Percentiles rank a stretch among this genome's conserved stretches.
These are phyloP conservation scores for Candida pseudoviswanathii DNA, from an alignment of 1,139 yeast species.

Conservation along the genomic window DNA sequence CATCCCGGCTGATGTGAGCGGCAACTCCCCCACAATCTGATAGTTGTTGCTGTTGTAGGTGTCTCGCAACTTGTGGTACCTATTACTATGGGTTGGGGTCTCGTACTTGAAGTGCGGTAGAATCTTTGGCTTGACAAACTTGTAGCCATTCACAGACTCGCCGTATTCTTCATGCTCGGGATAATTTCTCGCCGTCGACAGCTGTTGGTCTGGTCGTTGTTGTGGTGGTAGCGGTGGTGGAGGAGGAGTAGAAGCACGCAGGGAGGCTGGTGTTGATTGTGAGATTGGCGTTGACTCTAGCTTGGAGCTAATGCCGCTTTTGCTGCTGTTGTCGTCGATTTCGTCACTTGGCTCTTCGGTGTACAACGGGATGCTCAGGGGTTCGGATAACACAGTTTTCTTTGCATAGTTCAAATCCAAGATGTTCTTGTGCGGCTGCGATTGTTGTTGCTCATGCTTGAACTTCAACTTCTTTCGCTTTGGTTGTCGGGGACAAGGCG, in stretches of 20 bases:
- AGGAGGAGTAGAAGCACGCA: constrained; percentile 32
- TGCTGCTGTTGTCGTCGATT: constrained; percentile 11
- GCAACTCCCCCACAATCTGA: constrained; percentile 37
- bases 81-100: constrained; percentile 23
- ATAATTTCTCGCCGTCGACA: neutral
- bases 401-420: constrained; percentile 29
- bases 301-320: constrained; percentile 1
- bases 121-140: constrained; percentile 30
- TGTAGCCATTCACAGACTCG: constrained; percentile 35
- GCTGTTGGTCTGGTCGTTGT: constrained; percentile 7
- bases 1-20: constrained; percentile 38
- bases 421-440: constrained; percentile 18
- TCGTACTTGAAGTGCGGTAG: constrained; percentile 20
- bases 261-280: constrained; percentile 38
- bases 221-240: constrained; percentile 4
- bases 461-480: constrained; percentile 31
- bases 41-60: constrained; percentile 22
- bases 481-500: constrained; percentile 39
- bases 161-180: constrained; percentile 22
- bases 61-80: constrained; percentile 13
- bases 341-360: constrained; percentile 17
- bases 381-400: constrained; percentile 21
- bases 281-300: constrained; percentile 33
- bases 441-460: constrained; percentile 18
- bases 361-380: constrained; percentile 7